phyloP scores from a whole-genome alignment of 768 basidiomycete species.

The Clitopilus hobsonii region DNA sequence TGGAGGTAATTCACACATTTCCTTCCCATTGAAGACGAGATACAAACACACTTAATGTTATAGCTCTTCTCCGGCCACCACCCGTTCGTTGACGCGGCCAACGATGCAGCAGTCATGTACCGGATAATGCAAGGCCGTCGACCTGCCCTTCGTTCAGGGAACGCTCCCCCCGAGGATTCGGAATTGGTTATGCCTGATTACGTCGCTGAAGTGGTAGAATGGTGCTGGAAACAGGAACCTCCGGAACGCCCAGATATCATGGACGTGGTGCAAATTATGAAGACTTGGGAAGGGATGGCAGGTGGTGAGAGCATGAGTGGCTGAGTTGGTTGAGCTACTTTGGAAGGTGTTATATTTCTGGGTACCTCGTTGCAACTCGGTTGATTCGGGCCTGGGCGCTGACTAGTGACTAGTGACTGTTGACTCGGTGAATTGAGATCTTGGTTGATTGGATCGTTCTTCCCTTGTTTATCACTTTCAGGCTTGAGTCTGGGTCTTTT shows the following conservation, averaged over 20 bases:
- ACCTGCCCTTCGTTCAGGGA: conserved; percentile 8
- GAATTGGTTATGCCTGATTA: conserved; percentile 9
- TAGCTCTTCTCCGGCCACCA: conserved; percentile 13
- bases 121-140: conserved; percentile 11
- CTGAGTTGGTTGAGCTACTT: too few species aligned
- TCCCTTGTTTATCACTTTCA: too few species aligned
- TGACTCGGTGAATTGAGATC: too few species aligned
- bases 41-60: not conserved
- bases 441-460: too few species aligned
- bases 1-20: conserved; percentile 19
- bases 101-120: conserved; percentile 14
- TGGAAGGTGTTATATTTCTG: too few species aligned
- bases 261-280: conserved; percentile 15
- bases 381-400: too few species aligned
- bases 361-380: too few species aligned
- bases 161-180: conserved; percentile 1
- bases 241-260: conserved; percentile 12
- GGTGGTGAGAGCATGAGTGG: too few species aligned
- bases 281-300: conserved; percentile 9
- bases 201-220: conserved; percentile 12
- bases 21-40: not conserved
- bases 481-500: too few species aligned
- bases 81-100: conserved; percentile 13
- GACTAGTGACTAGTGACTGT: too few species aligned
- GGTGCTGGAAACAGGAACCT: conserved; percentile 15